These are phyloP conservation scores for Oryza nivara DNA, from an alignment of 176 grass and related monocot species.

Conservation along the genomic window DNA sequence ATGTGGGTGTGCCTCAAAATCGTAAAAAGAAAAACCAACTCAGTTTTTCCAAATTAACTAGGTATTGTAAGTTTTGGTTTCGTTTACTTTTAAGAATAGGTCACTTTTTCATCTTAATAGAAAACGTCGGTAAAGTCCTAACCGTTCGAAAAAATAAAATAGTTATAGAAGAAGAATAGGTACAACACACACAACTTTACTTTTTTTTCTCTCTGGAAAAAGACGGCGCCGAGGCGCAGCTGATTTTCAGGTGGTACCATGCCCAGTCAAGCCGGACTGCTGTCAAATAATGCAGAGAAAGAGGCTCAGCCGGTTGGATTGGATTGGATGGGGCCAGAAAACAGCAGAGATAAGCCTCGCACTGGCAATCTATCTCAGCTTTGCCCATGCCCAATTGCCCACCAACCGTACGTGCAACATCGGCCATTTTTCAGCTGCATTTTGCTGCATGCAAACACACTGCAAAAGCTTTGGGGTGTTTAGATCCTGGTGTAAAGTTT, in stretches of 20 bases:
- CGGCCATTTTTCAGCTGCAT: background rate
- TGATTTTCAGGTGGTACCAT: constrained; percentile 12
- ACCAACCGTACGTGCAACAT: background rate
- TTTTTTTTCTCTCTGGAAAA: background rate
- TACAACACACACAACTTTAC: background rate
- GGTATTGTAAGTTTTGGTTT: too few species aligned
- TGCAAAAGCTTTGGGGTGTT: background rate
- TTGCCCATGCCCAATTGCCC: background rate
- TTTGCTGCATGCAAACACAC: background rate
- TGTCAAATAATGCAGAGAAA: background rate
- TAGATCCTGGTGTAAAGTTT: too few species aligned
- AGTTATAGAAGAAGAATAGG: background rate
- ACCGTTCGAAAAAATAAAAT: too few species aligned
- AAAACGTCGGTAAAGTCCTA: too few species aligned
- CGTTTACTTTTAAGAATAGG: too few species aligned
- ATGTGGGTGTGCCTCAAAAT: too few species aligned
- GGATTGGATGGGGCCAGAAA: background rate
- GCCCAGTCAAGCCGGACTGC: background rate
- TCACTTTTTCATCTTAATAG: too few species aligned
- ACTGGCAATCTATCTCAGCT: background rate
- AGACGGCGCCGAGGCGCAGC: background rate
- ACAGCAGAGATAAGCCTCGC: constrained; percentile 5
- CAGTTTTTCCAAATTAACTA: too few species aligned
- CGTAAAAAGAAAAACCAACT: too few species aligned
- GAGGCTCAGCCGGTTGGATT: background rate